Base-by-base conservation (phyloP, 805 yeast genomes). In the Lipomyces japonicus region DNA sequence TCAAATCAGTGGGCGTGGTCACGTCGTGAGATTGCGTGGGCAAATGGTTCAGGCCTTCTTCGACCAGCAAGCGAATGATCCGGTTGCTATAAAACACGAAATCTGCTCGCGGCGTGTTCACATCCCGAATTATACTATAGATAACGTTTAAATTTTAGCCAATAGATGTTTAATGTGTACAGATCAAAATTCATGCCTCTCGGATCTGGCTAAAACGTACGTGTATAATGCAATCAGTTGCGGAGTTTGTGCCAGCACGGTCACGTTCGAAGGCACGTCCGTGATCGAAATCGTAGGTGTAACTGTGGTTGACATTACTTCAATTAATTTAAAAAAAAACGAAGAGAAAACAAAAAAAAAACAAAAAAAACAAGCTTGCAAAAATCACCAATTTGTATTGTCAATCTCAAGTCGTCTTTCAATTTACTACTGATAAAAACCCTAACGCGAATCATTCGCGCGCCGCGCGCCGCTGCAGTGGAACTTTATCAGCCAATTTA, bases 41-140 rank as follows among this genome's bases (percentile, higher is more conserved):
- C 39, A 93, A 74, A 65, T 86, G 89, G 68, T 93, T 91, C 63
- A 93, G 78, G 35, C 64, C 97, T 68, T 86, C 95, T 73, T 93
- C 99, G 16, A 93, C 97, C 53, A 93, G 72, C 39, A 93, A 72
- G 52, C 99, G 78, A 65, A 93, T 93, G 70, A 93, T 90, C 67
- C 99, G 76, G 66, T 93, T 97, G 10, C 97, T 80, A 68, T 91
- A 93, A 68, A 93, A 93, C 46, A 93, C 91, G 65, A 93, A 93
- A 65, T 93, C 97, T 2, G 93, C 86, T 64, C 98, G 80, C 50
- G 78, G 74, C 16, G 98, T 91, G 48, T 71, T 71, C 61, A 76
- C 78, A 68, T 87, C 86, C 65, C 99, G 82, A 63, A 93, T 89
- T 63, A 90, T 89, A 16, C 77, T 74, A n/a, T n/a, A 39, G n/a